Base-by-base conservation (phyloP, 257 asterid species). In the Plantago ovata region DNA sequence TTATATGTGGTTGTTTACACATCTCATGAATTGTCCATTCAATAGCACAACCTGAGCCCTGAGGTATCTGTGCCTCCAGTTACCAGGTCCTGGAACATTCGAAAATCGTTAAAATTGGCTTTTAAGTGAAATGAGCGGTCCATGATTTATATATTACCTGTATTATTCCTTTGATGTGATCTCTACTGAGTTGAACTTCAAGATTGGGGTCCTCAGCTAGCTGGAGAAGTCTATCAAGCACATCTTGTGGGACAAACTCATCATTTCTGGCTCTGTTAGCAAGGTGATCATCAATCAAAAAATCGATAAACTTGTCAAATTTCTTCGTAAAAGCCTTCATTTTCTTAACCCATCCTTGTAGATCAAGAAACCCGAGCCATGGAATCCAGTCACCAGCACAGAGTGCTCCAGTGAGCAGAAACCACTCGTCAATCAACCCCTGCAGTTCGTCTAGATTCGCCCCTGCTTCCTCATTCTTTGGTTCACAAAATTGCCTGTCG, bases 11-110 rank as follows among this genome's bases (percentile, higher is more conserved):
- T 6, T 53, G 40, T 24, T 41, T 61, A 16, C 57, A 4, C 18
- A 71, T 51, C 56, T 71, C 77, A 39, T 47, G 72, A 24, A 71
- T 53, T 10, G 53, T 18, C 77, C 73, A 66, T 53, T 66, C 70
- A 2, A 67, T 14, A 10, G 50, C 2, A 21, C n/a, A n/a, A n/a
- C n/a, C n/a, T n/a, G n/a, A 57, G 7, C 15, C 39, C 50, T 8
- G 69, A 10, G 28, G 73, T 66, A 24, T 72, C 70, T 39, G 53
- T 32, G 41, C 49, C n/a, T n/a, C n/a, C n/a, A n/a, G n/a, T n/a
- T n/a, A n/a, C n/a, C n/a, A n/a, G n/a, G n/a, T n/a, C n/a, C 65
- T n/a, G n/a, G n/a, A n/a, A n/a, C n/a, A n/a, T n/a, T n/a, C n/a
- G n/a, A n/a, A n/a, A n/a, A n/a, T n/a, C n/a, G n/a, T n/a, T n/a